A percentile compares a stretch with the other conserved stretches of the same genome.
phyloP scores from a whole-genome alignment of 352 stramenopile species.

The Pythium aristosporum region DNA sequence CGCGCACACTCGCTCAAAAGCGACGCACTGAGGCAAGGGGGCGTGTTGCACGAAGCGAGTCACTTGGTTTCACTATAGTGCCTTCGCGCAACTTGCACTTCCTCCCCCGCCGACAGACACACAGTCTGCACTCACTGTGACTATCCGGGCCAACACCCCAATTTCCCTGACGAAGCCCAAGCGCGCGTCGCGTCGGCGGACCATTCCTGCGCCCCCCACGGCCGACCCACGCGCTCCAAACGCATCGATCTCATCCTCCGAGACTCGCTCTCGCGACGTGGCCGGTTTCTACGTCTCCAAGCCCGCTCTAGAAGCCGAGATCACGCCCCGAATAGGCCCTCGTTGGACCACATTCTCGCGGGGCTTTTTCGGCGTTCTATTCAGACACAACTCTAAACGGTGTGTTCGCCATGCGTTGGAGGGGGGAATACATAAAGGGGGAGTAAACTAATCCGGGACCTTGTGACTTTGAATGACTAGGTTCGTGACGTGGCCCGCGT shows the following conservation, averaged over 20 bases:
- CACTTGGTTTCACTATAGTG: constrained; percentile 29
- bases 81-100: constrained; percentile 27
- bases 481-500: neutral
- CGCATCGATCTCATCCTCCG: constrained; percentile 1
- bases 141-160: constrained; percentile 14
- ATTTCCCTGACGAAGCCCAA: constrained; percentile 1
- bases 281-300: neutral
- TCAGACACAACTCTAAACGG: neutral
- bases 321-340: neutral
- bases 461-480: neutral
- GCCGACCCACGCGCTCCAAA: neutral
- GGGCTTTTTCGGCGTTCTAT: neutral
- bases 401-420: neutral
- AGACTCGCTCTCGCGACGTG: neutral
- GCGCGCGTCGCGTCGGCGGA: constrained; percentile 6
- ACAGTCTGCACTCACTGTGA: constrained; percentile 10
- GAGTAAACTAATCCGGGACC: neutral
- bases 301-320: neutral
- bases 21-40: constrained; percentile 4
- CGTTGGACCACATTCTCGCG: neutral
- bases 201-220: neutral
- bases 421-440: neutral
- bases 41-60: constrained; percentile 22
- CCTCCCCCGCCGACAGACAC: constrained; percentile 15
- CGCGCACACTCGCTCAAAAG: constrained; percentile 18